Conservation (phyloP, 2,329 filamentous ascomycete species). For the Talaromyces rugulosus region DNA sequence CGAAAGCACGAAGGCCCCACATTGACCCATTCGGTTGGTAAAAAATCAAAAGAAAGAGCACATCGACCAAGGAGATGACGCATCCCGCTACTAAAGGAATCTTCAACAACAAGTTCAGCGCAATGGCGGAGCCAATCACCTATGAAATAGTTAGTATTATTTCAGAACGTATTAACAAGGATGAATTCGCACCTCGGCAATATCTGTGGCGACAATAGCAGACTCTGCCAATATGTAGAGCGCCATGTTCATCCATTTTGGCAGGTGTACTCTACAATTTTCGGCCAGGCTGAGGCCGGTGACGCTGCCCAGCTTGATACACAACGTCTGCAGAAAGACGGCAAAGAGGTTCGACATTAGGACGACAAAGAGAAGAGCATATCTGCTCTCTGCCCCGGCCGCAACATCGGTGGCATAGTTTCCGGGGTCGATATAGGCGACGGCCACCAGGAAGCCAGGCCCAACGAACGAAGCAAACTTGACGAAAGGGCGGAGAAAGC, state of each 20-base stretch:
- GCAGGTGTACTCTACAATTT: constrained; percentile 62
- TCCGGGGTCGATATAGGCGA: constrained; percentile 48
- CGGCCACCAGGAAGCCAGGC: constrained; percentile 46
- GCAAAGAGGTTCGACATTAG: constrained; percentile 47
- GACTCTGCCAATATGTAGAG: constrained; percentile 62
- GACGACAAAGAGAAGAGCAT: constrained; percentile 44
- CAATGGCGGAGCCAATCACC: constrained; percentile 56
- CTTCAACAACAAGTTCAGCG: constrained; percentile 51
- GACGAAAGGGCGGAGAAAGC: constrained; percentile 26
- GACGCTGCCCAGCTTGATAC: constrained; percentile 63
- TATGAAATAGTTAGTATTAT: constrained; percentile 16
- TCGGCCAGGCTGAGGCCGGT: constrained; percentile 64
- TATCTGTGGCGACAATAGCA: constrained; percentile 68
- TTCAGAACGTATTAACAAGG: not conserved
- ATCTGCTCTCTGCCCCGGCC: constrained; percentile 44
- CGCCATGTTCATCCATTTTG: constrained; percentile 59
- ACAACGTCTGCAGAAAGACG: constrained; percentile 45
- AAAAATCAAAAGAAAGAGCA: constrained; percentile 54
- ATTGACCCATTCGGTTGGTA: constrained; percentile 51
- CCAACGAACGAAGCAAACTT: constrained; percentile 45
- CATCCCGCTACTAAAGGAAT: constrained; percentile 54
- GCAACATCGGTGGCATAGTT: constrained; percentile 49
- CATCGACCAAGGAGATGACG: constrained; percentile 54
- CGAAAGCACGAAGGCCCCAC: constrained; percentile 49
- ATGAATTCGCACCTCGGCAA: constrained; percentile 55